Evolutionary conservation across 78 protist species (phyloP).

Genomic region (Bigelowiella natans): DNA sequence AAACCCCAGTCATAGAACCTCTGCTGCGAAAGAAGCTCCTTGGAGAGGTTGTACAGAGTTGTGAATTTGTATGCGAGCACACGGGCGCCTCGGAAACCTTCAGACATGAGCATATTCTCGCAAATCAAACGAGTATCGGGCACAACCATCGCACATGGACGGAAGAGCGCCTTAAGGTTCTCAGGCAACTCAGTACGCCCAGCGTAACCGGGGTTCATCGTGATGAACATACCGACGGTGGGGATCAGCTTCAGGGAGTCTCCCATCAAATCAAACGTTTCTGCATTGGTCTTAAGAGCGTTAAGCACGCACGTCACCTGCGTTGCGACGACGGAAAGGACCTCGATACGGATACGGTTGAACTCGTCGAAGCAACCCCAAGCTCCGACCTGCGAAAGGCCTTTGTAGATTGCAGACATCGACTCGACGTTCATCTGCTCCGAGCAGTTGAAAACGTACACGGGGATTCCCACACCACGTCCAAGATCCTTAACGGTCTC

Average conservation of each 20-base stretch:
- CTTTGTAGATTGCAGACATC: conserved; percentile 66
- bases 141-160: conserved; percentile 72
- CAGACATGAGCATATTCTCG: conserved; percentile 21
- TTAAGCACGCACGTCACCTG: conserved; percentile 65
- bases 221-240: conserved; percentile 56
- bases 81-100: conserved; percentile 39
- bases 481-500: conserved; percentile 72
- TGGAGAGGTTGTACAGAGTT: conserved; percentile 54
- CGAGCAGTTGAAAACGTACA: conserved; percentile 66
- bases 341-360: conserved; percentile 65
- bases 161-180: conserved; percentile 76
- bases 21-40: conserved; percentile 69
- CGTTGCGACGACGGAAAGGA: conserved; percentile 77
- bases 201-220: conserved; percentile 91
- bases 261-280: conserved; percentile 36
- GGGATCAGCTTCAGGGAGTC: conserved; percentile 20
- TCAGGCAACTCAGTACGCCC: conserved; percentile 88
- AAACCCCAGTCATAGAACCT: conserved; percentile 86
- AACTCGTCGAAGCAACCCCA: conserved; percentile 95
- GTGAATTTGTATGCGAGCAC: conserved; percentile 61
- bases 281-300: conserved; percentile 39
- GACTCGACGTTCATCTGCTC: conserved; percentile 63
- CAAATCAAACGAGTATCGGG: conserved; percentile 65
- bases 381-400: conserved; percentile 71
- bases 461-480: conserved; percentile 33